Evolutionary conservation across 2,329 filamentous ascomycete species (phyloP), one percentile per base, ranked within the genome.

Genomic region (Lachnellula subtilissima): DNA sequence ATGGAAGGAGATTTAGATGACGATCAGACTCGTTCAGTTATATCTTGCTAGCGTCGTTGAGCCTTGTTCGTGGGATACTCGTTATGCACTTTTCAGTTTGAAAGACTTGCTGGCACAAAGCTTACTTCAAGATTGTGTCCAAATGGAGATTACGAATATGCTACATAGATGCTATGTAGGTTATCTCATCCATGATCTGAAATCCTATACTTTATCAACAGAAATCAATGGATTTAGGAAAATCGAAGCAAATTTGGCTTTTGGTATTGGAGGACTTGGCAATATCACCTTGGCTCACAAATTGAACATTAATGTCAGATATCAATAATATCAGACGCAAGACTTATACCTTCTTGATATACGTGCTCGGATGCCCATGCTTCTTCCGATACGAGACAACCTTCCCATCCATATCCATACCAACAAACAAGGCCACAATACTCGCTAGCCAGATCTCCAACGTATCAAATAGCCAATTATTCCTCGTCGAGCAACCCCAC

Each of bases 401-500:
- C 64, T 84, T 82, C 37, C 76, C 73, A 66, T 84, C 77, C 59
- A 87, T 71, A 58, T 82, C 79, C 48, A 74, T 72, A 36, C 80
- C 71, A 7, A 81, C 78, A 64, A 88, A 83, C 42, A 82, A 73
- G 78, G 81, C 85, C 46, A 82, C 71, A 8, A 87, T 57, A 5
- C 76, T 70, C 7, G 80, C 69, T 15, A 86, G 59, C 72, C 78
- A 81, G 14, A 75, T 74, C 63, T 84, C 73, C 15, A 86, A 52
- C 1, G 78, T 82, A 68, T 88, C 86, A 43, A 83, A 48, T 15
- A 87, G 14, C 77, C 77, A 82, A 64, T 77, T 85, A 58, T 85
- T 84, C 61, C 83, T 76, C 50, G 76, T 73, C 15, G 77, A 76
- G 3, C 81, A 80, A 15, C 83, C 82, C 65, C 85, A 69, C 17